phyloP scores from a whole-genome alignment of 176 grass and related monocot species.

The Lolium rigidum region DNA sequence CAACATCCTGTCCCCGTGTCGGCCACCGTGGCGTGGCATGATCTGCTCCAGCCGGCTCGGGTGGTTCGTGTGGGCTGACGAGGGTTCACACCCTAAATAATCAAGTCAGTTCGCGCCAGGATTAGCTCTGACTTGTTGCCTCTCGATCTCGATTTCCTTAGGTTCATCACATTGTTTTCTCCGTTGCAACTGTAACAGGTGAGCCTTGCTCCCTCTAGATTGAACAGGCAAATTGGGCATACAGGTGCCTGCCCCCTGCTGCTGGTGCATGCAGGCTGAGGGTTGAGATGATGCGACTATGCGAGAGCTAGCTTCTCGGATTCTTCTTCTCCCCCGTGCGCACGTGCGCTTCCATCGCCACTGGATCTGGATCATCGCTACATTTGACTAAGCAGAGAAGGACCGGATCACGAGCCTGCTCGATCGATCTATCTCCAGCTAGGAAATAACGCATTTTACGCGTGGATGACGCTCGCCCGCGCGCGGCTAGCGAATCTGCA shows the following conservation, averaged over 20 bases:
- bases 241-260: too few species aligned
- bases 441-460: neutral
- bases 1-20: slow-evolving; percentile 42
- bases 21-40: slow-evolving; percentile 4
- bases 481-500: neutral
- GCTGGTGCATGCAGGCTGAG: too few species aligned
- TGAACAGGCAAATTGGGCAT: neutral
- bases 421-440: neutral
- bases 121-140: too few species aligned
- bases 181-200: neutral
- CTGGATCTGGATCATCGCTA: neutral
- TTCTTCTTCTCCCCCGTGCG: slow-evolving; percentile 25
- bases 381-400: slow-evolving; percentile 2
- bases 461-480: neutral
- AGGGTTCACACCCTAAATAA: neutral
- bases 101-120: neutral
- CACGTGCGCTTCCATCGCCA: neutral
- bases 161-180: neutral
- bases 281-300: too few species aligned
- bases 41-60: neutral
- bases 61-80: neutral
- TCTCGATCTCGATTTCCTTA: neutral
- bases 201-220: neutral
- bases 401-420: neutral
- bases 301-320: slow-evolving; percentile 29